phyloP scores from a whole-genome alignment of 2,329 filamentous ascomycete genomes.

The Claviceps fusiformis region DNA sequence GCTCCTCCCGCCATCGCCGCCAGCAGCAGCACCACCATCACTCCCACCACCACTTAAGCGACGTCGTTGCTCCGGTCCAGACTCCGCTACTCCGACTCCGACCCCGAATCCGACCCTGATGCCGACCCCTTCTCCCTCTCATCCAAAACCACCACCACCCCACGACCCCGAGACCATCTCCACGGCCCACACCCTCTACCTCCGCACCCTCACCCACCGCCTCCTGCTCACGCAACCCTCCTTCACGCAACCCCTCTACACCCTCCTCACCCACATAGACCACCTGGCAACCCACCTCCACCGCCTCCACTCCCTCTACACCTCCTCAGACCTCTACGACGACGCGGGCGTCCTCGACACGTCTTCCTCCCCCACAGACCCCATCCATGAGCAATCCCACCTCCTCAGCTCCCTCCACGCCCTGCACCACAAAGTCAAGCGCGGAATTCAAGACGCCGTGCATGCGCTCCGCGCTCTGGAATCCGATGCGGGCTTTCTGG shows the following conservation, averaged over 20 bases:
- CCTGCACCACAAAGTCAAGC: slow-evolving; percentile 51
- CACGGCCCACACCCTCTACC: slow-evolving; percentile 64
- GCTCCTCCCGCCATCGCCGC: slow-evolving; percentile 37
- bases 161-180: slow-evolving; percentile 80
- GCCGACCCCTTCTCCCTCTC: background rate
- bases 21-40: background rate
- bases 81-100: background rate
- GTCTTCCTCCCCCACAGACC: slow-evolving; percentile 47
- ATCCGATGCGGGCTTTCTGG: slow-evolving; percentile 29
- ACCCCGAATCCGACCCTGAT: background rate
- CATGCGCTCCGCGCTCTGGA: slow-evolving; percentile 34
- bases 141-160: background rate
- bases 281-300: slow-evolving; percentile 64
- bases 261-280: slow-evolving; percentile 62
- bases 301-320: slow-evolving; percentile 64
- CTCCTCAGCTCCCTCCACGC: slow-evolving; percentile 50
- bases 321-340: slow-evolving; percentile 63
- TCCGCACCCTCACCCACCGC: slow-evolving; percentile 51
- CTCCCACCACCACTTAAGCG: background rate
- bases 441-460: slow-evolving; percentile 55
- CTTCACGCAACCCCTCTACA: slow-evolving; percentile 53
- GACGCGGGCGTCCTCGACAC: slow-evolving; percentile 73
- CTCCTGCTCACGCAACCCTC: slow-evolving; percentile 50
- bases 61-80: background rate
- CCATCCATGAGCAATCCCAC: slow-evolving; percentile 57